Evolutionary conservation across 306 rosid species (phyloP).

Genomic region (Nissolia schottii): DNA sequence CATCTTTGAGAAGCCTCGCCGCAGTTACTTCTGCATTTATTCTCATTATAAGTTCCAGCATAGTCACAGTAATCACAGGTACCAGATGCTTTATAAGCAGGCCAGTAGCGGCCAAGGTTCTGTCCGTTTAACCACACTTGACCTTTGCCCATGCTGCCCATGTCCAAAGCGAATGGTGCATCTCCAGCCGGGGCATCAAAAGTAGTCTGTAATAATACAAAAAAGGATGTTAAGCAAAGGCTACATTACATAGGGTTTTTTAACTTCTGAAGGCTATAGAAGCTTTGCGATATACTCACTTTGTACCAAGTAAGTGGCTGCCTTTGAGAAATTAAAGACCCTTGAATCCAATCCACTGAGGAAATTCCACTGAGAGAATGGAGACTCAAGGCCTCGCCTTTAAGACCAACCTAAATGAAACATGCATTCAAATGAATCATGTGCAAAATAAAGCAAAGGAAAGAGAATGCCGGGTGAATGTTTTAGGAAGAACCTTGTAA

Average conservation of each 20-base stretch:
- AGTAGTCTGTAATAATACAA: constrained; percentile 57
- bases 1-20: constrained; percentile 98
- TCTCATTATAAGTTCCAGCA: constrained; percentile 75
- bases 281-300: constrained; percentile 44
- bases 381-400: constrained; percentile 87
- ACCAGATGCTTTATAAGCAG: constrained; percentile 88
- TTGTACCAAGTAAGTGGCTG: constrained; percentile 95
- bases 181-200: constrained; percentile 78
- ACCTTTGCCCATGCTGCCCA: constrained; percentile 96
- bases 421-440: constrained; percentile 16
- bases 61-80: constrained; percentile 64
- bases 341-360: constrained; percentile 84
- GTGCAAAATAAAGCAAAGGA: constrained; percentile 1
- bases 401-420: constrained; percentile 75
- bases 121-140: constrained; percentile 90
- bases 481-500: constrained; percentile 61
- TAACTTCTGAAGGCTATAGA: background rate
- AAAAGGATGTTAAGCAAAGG: constrained; percentile 10
- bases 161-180: constrained; percentile 84
- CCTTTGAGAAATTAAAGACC: constrained; percentile 48
- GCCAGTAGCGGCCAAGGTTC: constrained; percentile 89
- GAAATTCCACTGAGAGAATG: constrained; percentile 92
- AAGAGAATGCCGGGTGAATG: background rate
- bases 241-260: background rate
- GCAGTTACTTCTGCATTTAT: constrained; percentile 75